Base-by-base conservation (phyloP, 805 yeast genomes). In the Myxozyma kluyveri region DNA sequence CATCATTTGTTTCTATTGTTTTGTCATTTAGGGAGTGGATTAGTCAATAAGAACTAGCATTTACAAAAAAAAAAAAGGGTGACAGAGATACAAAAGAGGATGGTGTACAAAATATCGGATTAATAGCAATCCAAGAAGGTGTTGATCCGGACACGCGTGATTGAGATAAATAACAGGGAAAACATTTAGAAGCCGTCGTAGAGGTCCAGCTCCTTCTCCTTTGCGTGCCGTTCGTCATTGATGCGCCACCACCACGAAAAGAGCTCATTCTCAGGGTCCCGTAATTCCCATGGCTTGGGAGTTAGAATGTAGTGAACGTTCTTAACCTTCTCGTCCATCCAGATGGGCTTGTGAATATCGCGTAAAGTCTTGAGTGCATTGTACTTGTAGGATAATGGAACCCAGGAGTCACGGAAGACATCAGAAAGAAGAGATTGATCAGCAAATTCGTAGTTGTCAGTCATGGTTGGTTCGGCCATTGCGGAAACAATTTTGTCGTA, bases 201-300 rank as follows among this genome's bases (percentile, higher is more conserved):
- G 9, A 59, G 24, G 10, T 57, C 59, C 5, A 24, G 14, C 24
- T 35, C 33, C 27, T 37, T 47, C 45, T 62, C 64, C 24, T 21
- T 66, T 45, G 49, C 77, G 59, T 56, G 72, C 67, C 35, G 70
- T 69, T 56, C 61, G 36, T 56, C 61, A 31, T 78, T 74, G 43
- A 75, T 63, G 49, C 66, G 65, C 74, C 77, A 75, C 84, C 84
- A 80, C 57, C 65, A 66, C 14, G 66, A 59, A 59, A 81, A 81
- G 4, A 83, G 62, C 32, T 57, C 64, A 33, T 61, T 61, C 45
- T 61, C 60, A 5, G 63, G 56, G 18, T 64, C 63, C 2, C 62
- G 51, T 19, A 72, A 72, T 39, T 79, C 75, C 85, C 85, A 80
- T 2, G 85, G 85, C 67, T 80, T 80, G 10, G 84, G 84, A 4